Evolutionary conservation across 352 stramenopile genomes (phyloP), one percentile per base, ranked within the genome.

Genomic region (Aphanomyces stellatus): DNA sequence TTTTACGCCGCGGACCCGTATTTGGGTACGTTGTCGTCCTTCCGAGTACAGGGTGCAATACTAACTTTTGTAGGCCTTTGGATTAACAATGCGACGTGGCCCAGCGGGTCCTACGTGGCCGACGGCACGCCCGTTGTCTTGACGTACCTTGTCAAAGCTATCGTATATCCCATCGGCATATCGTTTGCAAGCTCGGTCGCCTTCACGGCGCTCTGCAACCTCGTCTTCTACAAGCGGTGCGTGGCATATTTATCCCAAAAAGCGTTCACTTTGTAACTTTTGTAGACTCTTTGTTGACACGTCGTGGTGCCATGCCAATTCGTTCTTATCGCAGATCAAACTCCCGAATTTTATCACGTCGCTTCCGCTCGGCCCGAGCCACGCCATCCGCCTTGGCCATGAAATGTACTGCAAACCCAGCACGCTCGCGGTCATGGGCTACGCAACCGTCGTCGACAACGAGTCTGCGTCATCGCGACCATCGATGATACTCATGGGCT

Each of bases 401-500:
- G 17, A 41, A 2, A 25, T 65, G 24, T 65, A 51, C 28, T 53
- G 33, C 34, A 46, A 46, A 22, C 57, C 57, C 51, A 65, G 57
- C n/a, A 65, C 57, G 41, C n/a, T 65, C 11, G 57, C 57, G 2
- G n/a, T 46, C 4, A 53, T 65, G 34, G 57, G 57, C 19, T 65
- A 51, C 15, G 57, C 31, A 2, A 53, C 33, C 51, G 51, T 60
- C 51, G 31, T 35, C 4, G 51, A 60, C 42, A 8, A 5, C 42
- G 42, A 10, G 8, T 27, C 42, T n/a, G n/a, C n/a, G n/a, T n/a
- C n/a, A n/a, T n/a, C n/a, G n/a, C n/a, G n/a, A n/a, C n/a, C n/a
- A n/a, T n/a, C n/a, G n/a, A n/a, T n/a, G n/a, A n/a, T n/a, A n/a
- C n/a, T n/a, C n/a, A n/a, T n/a, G n/a, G n/a, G n/a, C n/a, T n/a